Percentiles rank a stretch among this genome's conserved stretches.
These are phyloP conservation scores for Fusarium haematococcum DNA, from an alignment of 2,329 filamentous ascomycete genomes.

Conservation along the genomic window DNA sequence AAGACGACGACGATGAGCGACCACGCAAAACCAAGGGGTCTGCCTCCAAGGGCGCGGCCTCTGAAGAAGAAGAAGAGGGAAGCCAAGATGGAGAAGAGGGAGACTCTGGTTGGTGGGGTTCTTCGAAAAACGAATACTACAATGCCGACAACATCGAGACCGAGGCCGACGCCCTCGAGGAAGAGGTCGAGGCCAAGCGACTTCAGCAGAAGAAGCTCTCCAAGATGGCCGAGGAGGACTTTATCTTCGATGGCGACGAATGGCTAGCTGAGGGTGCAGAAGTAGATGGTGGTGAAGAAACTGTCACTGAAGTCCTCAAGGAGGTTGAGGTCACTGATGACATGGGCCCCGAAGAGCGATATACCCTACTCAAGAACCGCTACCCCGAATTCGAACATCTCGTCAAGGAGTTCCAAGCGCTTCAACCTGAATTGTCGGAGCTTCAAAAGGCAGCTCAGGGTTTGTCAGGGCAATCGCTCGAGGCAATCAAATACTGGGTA, in stretches of 20 bases:
- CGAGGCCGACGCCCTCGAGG: conserved; percentile 80
- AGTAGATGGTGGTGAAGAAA: conserved; percentile 64
- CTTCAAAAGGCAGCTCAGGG: conserved; percentile 69
- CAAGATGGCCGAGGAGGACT: conserved; percentile 91
- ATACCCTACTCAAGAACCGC: conserved; percentile 79
- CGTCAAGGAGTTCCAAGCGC: conserved; percentile 80
- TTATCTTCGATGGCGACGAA: conserved; percentile 90
- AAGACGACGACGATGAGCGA: conserved; percentile 58
- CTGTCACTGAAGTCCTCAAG: conserved; percentile 88
- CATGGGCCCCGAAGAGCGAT: conserved; percentile 79
- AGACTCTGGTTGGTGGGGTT: conserved; percentile 83
- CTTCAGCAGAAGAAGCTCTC: conserved; percentile 92
- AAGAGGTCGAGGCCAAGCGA: conserved; percentile 89
- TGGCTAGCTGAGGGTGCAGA: conserved; percentile 75
- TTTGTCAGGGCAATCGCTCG: conserved; percentile 64
- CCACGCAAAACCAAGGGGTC: conserved; percentile 48
- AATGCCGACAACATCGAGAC: conserved; percentile 80
- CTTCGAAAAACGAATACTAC: conserved; percentile 91
- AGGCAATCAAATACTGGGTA: conserved; percentile 80
- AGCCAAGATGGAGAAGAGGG: conserved; percentile 62
- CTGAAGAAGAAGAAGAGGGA: conserved; percentile 71
- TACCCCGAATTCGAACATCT: conserved; percentile 95
- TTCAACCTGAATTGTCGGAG: conserved; percentile 74
- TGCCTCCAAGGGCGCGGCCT: conserved; percentile 47
- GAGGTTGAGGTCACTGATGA: conserved; percentile 84